Evolutionary conservation across 176 grass and related monocot species (phyloP).

Genomic region (Aechmea fasciata): DNA sequence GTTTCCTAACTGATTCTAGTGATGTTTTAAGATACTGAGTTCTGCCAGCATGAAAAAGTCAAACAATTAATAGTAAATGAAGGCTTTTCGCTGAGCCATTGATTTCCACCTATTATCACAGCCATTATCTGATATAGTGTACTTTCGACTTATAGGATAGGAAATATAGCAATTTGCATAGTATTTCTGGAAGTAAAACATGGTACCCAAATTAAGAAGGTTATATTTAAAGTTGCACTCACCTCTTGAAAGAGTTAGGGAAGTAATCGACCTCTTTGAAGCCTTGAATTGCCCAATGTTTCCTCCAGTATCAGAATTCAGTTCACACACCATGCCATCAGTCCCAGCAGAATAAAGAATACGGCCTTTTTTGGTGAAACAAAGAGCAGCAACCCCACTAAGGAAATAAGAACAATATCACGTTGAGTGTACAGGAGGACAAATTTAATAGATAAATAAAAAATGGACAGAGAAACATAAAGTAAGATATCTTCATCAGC

Average conservation of each 20-base stretch:
- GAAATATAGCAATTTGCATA: slow-evolving; percentile 6
- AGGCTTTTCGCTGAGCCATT: too few relatives aligned
- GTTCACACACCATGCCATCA: slow-evolving; percentile 36
- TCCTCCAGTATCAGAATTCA: slow-evolving; percentile 34
- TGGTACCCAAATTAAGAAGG: background rate
- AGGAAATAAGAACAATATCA: slow-evolving; percentile 22
- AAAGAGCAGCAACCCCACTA: slow-evolving; percentile 40
- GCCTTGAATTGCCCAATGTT: slow-evolving; percentile 29
- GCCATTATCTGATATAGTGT: background rate
- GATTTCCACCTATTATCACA: background rate
- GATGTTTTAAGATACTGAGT: too few relatives aligned
- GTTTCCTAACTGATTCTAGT: too few relatives aligned
- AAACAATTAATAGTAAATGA: too few relatives aligned
- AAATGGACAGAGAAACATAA: slow-evolving; percentile 1
- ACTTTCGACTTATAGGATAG: background rate
- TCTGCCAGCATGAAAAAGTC: too few relatives aligned
- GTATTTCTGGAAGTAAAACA: slow-evolving; percentile 2
- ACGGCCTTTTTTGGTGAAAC: slow-evolving; percentile 27
- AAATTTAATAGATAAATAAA: background rate
- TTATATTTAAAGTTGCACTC: slow-evolving; percentile 9
- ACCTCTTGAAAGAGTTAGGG: slow-evolving; percentile 37
- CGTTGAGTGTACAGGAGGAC: background rate
- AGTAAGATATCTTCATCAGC: background rate
- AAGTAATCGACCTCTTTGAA: slow-evolving; percentile 38
- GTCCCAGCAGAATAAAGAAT: slow-evolving; percentile 27